Base-by-base conservation (phyloP, 2,329 filamentous ascomycete genomes). In the Trichoderma hamatum region DNA sequence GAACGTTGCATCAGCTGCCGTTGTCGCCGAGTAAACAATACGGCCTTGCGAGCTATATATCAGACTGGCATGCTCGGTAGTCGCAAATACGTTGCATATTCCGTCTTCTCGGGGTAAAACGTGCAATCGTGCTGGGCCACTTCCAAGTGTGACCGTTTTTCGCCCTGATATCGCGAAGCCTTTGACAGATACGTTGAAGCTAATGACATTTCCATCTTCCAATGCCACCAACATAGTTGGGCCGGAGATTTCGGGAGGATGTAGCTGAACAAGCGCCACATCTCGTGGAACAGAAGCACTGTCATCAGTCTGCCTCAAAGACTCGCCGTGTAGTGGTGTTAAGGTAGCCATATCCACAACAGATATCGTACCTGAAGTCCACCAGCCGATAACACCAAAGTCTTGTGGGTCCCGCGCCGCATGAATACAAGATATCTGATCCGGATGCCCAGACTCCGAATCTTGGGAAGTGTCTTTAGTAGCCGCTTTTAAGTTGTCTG, bases 1-100 rank as follows among this genome's bases (percentile, higher is more conserved):
- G 59, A 88, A 90, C 1, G 90, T 90, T 1, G 93, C 92, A 71
- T 94, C 90, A 71, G 97, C 92, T 3, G 94, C 93, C 14, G 95
- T 97, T 1, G 97, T 93, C 1, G 96, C 94, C 5, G 94, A 97
- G 80, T 96, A 99, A 0, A 97, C 89, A 51, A 97, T 91, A 26
- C 94, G 88, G 0, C 92, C 93, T 76, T 97, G 94, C 0, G 90
- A 89, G 10, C 92, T 92, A 76, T 99, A 97, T 60, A 99, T 97
- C 67, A 99, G 81, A 72, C 93, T 97, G 0, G 96, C 92, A 76
- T 97, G 93, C 75, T 99, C 96, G 69, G 94, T 97, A 0, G 93
- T 97, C 0, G 94, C 93, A 77, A 99, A 97, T 0, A 99, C 90
- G 74, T 92, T 96, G 76, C 86, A 92, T 0, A 93, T 82, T 0